Evolutionary conservation across 2,329 filamentous ascomycete genomes (phyloP), one percentile per base, ranked within the genome.

Genomic region (Hypoxylon sp.): DNA sequence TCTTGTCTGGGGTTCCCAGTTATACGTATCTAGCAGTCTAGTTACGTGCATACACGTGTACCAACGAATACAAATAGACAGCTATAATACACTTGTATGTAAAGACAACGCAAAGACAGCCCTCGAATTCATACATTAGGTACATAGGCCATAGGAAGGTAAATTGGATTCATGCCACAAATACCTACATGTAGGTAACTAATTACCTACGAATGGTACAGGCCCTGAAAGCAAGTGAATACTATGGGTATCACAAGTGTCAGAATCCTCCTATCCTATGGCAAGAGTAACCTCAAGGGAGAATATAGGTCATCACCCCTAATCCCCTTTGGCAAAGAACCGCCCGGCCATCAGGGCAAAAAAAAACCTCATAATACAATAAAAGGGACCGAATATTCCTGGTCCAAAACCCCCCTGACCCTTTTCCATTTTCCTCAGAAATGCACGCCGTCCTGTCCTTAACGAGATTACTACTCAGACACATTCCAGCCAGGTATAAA

Each of bases 401-500:
- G 51, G 53, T 63, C 64, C 59, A 50, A 50, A 59, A 39, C 50
- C 22, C 39, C 47, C 29, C 4, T 26, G 17, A 5, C 22, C 42
- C 31, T 59, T 69, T 66, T 66, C 59, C 59, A 46, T 57, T 51
- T 57, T 51, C 59, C 59, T 57, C 58, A 48, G 19, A 59, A 59
- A 66, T 54, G 63, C 47, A 44, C 42, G 33, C 53, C 39, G 46
- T 53, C 39, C 39, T 42, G 24, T 59, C 58, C 57, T 17, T 62
- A 39, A 31, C 39, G 14, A 63, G 55, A 62, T 67, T 63, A 67
- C 59, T 55, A 60, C 67, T 66, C 60, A 65, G 53, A 69, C 70
- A 67, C 67, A 69, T 50, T 50, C 54, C 63, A 51, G 53, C 50
- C 54, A 37, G 53, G 44, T n/a, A 61, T n/a, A 35, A 63, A 44